Base-by-base conservation (phyloP, 768 basidiomycete genomes). In the Mycena galericulata region DNA sequence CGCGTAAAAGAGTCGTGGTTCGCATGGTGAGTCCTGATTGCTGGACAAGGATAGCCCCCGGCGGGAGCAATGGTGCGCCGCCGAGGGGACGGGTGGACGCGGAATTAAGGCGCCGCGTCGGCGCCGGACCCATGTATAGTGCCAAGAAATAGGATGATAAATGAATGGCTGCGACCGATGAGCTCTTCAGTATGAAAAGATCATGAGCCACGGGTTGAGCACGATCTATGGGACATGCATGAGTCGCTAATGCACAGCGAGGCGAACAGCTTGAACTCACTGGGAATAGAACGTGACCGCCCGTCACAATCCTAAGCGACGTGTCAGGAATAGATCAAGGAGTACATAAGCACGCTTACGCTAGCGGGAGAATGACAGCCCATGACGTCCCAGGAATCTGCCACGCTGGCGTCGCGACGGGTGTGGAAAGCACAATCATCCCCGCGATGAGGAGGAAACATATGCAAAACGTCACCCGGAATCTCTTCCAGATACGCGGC, bases 181-280 rank as follows among this genome's bases (percentile, higher is more conserved):
- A 26, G 43, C 47, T 38, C 46, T 10, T 20, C 57, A 88, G 65
- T 85, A 87, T 4, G 89, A 90, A 79, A 95, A 95, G 49, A 94
- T 92, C 91, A 94, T 93, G 60, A 95, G 80, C 91, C 92, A 94
- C 1, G 94, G 95, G 72, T 96, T 96, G 45, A 96, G 86, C 22
- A 95, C 89, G 62, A 97, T 91, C 86, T 92, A n/a, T n/a, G n/a
- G n/a, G n/a, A n/a, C n/a, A n/a, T n/a, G n/a, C n/a, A n/a, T n/a
- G n/a, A n/a, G n/a, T n/a, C n/a, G n/a, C 26, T 24, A 17, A 45
- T 27, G n/a, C 34, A 36, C 27, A 34, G 32, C 47, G 22, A 45
- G 55, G 67, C n/a, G n/a, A n/a, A n/a, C n/a, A n/a, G n/a, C n/a
- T n/a, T n/a, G 15, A 24, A 84, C 89, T 73, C 75, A 92, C 91